These are phyloP conservation scores for Bondarzewia mesenterica DNA, from an alignment of 1,284 basidiomycete genomes.

Conservation along the genomic window DNA sequence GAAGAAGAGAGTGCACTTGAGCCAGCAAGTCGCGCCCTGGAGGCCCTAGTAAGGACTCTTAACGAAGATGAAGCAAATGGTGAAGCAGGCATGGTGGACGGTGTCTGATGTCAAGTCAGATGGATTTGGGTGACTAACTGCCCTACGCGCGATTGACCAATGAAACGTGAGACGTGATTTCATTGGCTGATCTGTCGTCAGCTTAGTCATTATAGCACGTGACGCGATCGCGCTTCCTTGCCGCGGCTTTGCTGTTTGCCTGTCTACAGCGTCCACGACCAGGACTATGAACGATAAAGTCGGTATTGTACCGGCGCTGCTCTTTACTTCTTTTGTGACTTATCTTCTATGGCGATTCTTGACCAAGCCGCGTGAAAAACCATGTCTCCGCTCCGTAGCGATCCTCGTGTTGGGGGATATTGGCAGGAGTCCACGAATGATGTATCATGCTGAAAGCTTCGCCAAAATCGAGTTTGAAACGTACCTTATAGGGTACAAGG, in stretches of 20 bases:
- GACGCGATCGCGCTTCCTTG: too few species aligned
- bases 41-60: neutral
- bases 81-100: conserved; percentile 2
- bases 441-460: conserved; percentile 95
- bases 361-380: conserved; percentile 16
- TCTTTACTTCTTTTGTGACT: neutral
- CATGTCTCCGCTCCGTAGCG: conserved; percentile 19
- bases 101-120: neutral
- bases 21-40: neutral
- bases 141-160: too few species aligned
- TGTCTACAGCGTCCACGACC: too few species aligned
- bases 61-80: conserved; percentile 2
- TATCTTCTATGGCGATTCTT: conserved; percentile 5
- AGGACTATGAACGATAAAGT: too few species aligned
- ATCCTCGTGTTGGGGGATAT: conserved; percentile 93
- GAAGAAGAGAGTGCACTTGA: neutral
- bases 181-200: too few species aligned
- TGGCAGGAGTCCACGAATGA: conserved; percentile 94
- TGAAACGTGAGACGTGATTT: too few species aligned
- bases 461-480: conserved; percentile 77
- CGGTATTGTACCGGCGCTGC: conserved; percentile 1
- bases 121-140: neutral
- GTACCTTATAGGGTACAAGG: conserved; percentile 80
- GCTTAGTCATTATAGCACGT: too few species aligned
- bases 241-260: neutral